Evolutionary conservation across 108 stramenopile species (phyloP).

Genomic region (Epithemia pelagica): DNA sequence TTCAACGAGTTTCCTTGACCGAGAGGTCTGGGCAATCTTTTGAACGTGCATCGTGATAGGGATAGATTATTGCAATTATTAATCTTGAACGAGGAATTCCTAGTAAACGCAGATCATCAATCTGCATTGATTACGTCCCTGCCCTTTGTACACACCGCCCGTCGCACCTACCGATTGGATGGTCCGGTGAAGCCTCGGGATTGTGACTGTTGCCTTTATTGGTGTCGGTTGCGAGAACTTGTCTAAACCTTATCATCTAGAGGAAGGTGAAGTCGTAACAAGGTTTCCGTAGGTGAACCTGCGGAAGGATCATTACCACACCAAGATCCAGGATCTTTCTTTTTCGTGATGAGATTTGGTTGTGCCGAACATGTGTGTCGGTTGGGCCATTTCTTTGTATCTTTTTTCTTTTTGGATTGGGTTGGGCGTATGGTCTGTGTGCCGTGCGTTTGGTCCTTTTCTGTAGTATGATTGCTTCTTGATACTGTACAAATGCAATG

Average conservation of each 20-base stretch:
- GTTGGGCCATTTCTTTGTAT: no score
- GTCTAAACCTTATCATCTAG: conserved; percentile 91
- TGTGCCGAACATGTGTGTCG: no score
- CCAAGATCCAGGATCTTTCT: conserved; percentile 57
- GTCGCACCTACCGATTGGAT: conserved; percentile 99
- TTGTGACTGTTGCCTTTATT: conserved; percentile 69
- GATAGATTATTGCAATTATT: conserved; percentile 99
- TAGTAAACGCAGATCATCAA: conserved; percentile 99
- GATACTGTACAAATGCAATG: no score
- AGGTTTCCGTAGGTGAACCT: conserved; percentile 99
- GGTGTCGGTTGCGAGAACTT: conserved; percentile 66
- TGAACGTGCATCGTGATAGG: conserved; percentile 97
- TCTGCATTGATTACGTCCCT: conserved; percentile 52
- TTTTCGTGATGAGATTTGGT: no score
- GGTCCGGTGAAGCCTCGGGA: conserved; percentile 96
- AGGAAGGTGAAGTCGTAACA: conserved; percentile 98
- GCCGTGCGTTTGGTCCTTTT: no score
- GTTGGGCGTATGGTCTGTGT: no score
- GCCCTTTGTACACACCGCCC: conserved; percentile 95
- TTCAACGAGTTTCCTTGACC: no score
- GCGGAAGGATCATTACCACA: conserved; percentile 97
- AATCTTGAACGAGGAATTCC: conserved; percentile 99
- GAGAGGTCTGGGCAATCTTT: conserved; percentile 98
- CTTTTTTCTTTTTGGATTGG: no score
- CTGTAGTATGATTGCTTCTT: no score